Base-by-base conservation (phyloP, 768 basidiomycete species). In the Dioszegia crocea region DNA sequence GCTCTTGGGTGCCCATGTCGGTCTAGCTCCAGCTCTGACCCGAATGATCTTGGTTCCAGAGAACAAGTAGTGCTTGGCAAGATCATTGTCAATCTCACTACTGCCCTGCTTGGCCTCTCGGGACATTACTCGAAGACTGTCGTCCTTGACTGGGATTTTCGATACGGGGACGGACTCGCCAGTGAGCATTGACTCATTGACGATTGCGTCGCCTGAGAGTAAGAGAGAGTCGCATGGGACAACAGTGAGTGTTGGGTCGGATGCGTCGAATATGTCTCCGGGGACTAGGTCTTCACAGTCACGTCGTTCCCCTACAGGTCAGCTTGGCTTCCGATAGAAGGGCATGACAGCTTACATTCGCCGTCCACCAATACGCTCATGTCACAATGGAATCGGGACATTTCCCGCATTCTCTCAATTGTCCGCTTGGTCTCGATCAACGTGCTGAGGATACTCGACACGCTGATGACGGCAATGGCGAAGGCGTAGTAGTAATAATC, bases 401-500 rank as follows among this genome's bases (percentile, higher is more conserved):
- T 94, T 70, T 97, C 89, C 23, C 89, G 84, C 93, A 99, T 97
- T 39, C 94, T 81, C 51, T 83, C 80, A 51, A 98, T 91, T 2
- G 91, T 98, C 88, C 88, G 88, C 71, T 86, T 89, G 0, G 96
- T 99, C 71, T 98, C 96, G 27, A 98, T 75, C 12, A 98, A 80
- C 0, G 94, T 97, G 1, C 88, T 88, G 0, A 81, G 74, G 61
- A 97, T 88, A 69, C 89, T 94, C 58, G 87, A 80, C 30, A 86
- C 78, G 31, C 89, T 92, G 68, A 99, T 98, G 40, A 96, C 79
- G 27, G 86, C 90, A 66, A 98, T 99, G 67, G 92, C 96, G 66
- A 93, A 94, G 11, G 93, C 94, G 75, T 98, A 98, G 70, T 97
- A 97, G 66, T 87, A 91, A 71, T 98, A 99, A 74, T 97, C 84